Conservation (phyloP, 2,329 filamentous ascomycete genomes). For the Herpomyces periplanetae region DNA sequence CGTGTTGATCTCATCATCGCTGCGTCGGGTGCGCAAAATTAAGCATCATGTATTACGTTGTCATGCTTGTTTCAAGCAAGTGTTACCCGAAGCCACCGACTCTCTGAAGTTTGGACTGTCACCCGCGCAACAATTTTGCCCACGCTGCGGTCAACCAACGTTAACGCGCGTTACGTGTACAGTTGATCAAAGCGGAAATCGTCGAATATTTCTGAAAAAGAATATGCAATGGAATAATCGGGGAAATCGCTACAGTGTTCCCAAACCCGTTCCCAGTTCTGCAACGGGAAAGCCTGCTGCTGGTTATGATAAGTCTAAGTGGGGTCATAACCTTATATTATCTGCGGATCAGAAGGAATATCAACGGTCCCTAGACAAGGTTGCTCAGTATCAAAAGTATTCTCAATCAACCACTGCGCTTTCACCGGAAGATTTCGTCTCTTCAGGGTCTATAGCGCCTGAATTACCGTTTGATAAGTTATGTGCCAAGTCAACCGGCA, state of each 20-base stretch:
- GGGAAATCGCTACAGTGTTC: slow-evolving; percentile 65
- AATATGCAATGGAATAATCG: slow-evolving; percentile 90
- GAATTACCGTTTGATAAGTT: too few species aligned
- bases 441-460: too few species aligned
- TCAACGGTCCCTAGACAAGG: slow-evolving; percentile 17
- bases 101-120: too few species aligned
- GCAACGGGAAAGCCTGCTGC: slow-evolving; percentile 30
- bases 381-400: too few species aligned
- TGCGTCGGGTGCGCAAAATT: slow-evolving; percentile 43
- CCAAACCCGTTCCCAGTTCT: slow-evolving; percentile 47
- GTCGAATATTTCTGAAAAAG: slow-evolving; percentile 52
- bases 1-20: slow-evolving; percentile 35
- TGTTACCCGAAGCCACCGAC: slow-evolving; percentile 39
- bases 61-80: slow-evolving; percentile 64
- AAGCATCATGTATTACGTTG: slow-evolving; percentile 70
- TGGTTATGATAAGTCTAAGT: slow-evolving; percentile 45
- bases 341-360: slow-evolving; percentile 93
- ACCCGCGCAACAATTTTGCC: slow-evolving; percentile 90
- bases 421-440: too few species aligned
- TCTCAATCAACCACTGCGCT: too few species aligned
- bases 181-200: slow-evolving; percentile 37
- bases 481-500: too few species aligned
- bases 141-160: slow-evolving; percentile 51
- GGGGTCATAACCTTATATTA: slow-evolving; percentile 47
- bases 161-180: slow-evolving; percentile 52